Percentiles rank a stretch among this genome's conserved stretches.
phyloP scores from a whole-genome alignment of 2,329 filamentous ascomycete species.

The Exophiala sideris region DNA sequence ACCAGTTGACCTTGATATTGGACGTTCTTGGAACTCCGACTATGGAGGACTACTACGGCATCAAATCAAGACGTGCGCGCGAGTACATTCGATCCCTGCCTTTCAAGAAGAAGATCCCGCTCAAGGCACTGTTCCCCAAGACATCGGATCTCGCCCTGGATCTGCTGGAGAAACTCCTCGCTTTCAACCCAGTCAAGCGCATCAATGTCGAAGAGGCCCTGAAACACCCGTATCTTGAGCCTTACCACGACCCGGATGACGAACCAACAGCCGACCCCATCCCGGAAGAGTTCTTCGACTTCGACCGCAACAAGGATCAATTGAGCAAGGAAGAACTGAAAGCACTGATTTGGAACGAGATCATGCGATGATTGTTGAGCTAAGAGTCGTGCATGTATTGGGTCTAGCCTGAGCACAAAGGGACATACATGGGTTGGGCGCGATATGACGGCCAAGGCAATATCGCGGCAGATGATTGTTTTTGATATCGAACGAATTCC shows the following conservation, averaged over 20 bases:
- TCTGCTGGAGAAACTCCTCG: slow-evolving; percentile 88
- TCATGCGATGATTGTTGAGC: slow-evolving; percentile 62
- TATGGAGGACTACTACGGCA: slow-evolving; percentile 99
- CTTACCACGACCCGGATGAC: slow-evolving; percentile 97
- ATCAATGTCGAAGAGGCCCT: slow-evolving; percentile 97
- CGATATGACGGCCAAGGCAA: too few species aligned
- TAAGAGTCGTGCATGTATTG: neutral
- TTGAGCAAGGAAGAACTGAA: slow-evolving; percentile 98
- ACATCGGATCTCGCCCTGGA: slow-evolving; percentile 97
- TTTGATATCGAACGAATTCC: too few species aligned
- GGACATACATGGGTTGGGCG: too few species aligned
- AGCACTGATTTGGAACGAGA: slow-evolving; percentile 93
- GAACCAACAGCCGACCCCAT: slow-evolving; percentile 96
- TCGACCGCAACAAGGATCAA: slow-evolving; percentile 99
- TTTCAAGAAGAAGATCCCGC: slow-evolving; percentile 99
- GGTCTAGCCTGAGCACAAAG: neutral
- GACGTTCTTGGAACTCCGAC: slow-evolving; percentile 97
- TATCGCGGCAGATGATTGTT: too few species aligned
- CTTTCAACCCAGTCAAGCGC: slow-evolving; percentile 97
- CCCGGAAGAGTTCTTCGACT: slow-evolving; percentile 98
- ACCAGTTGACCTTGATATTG: slow-evolving; percentile 93
- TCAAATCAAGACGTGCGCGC: slow-evolving; percentile 94
- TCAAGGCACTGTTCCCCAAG: slow-evolving; percentile 96
- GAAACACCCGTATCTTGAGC: slow-evolving; percentile 96
- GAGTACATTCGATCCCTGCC: slow-evolving; percentile 98